phyloP scores from a whole-genome alignment of 2,329 filamentous ascomycete species.

The Trichoderma koningiopsis region DNA sequence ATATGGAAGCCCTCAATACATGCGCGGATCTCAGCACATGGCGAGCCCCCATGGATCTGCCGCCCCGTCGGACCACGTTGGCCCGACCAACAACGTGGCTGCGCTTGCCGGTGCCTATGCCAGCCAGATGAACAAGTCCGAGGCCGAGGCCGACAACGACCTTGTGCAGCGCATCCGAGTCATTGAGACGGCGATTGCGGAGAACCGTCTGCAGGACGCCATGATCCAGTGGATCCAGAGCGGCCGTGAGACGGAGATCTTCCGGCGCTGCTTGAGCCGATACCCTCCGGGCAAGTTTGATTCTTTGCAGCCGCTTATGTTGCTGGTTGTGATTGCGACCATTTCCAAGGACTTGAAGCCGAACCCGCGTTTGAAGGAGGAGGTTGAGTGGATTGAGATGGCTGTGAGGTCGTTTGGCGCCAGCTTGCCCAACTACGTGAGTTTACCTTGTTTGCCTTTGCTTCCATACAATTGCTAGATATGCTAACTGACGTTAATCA shows the following conservation, averaged over 20 bases:
- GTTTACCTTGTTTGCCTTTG: slow-evolving; percentile 34
- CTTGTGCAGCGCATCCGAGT: slow-evolving; percentile 56
- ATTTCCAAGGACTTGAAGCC: slow-evolving; percentile 60
- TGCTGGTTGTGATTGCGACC: slow-evolving; percentile 66
- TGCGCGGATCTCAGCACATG: slow-evolving; percentile 38
- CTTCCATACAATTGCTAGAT: not conserved
- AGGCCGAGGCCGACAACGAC: slow-evolving; percentile 50
- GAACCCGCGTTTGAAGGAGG: slow-evolving; percentile 55
- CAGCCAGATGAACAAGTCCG: slow-evolving; percentile 40
- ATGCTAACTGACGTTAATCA: slow-evolving; percentile 9
- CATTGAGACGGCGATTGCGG: slow-evolving; percentile 64
- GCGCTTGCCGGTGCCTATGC: slow-evolving; percentile 42
- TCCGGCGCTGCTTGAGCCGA: slow-evolving; percentile 49
- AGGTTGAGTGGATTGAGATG: slow-evolving; percentile 62
- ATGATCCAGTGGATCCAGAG: slow-evolving; percentile 69
- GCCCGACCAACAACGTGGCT: slow-evolving; percentile 37
- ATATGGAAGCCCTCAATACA: slow-evolving; percentile 43
- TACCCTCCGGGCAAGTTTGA: slow-evolving; percentile 49
- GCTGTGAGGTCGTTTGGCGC: slow-evolving; percentile 57
- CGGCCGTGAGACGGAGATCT: slow-evolving; percentile 63
- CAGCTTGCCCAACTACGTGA: slow-evolving; percentile 53
- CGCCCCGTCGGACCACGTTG: slow-evolving; percentile 40
- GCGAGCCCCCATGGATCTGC: slow-evolving; percentile 40
- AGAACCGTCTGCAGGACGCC: slow-evolving; percentile 63
- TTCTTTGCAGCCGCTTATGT: slow-evolving; percentile 61